Evolutionary conservation across 2,329 filamentous ascomycete species (phyloP).

Genomic region (Ophiostoma fasciatum): DNA sequence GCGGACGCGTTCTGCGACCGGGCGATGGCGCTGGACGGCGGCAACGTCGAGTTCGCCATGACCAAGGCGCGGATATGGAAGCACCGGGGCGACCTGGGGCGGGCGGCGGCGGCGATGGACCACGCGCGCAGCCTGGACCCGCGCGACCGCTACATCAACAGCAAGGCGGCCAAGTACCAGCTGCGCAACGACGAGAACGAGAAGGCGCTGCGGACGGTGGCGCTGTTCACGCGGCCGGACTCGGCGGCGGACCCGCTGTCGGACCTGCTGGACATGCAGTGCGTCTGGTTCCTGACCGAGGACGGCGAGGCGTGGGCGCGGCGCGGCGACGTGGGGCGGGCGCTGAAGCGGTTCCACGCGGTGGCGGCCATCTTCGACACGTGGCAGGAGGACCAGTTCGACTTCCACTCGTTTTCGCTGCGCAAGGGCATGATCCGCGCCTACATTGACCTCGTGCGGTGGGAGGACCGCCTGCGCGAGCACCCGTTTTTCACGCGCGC

Average conservation of each 20-base stretch:
- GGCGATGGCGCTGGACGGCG: constrained; percentile 63
- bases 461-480: constrained; percentile 83
- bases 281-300: constrained; percentile 91
- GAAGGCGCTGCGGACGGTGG: constrained; percentile 72
- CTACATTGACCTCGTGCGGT: constrained; percentile 90
- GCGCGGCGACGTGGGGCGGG: constrained; percentile 67
- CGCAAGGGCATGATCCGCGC: constrained; percentile 90
- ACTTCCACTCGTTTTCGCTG: constrained; percentile 97
- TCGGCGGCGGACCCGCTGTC: constrained; percentile 74
- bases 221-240: constrained; percentile 87
- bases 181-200: constrained; percentile 85
- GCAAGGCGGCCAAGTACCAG: constrained; percentile 94
- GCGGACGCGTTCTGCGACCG: constrained; percentile 72
- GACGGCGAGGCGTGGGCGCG: constrained; percentile 82
- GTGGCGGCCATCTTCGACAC: constrained; percentile 89
- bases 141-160: constrained; percentile 94
- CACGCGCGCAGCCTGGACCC: constrained; percentile 71
- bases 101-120: constrained; percentile 80
- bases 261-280: constrained; percentile 96
- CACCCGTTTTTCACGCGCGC: constrained; percentile 87
- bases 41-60: constrained; percentile 84
- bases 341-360: constrained; percentile 81
- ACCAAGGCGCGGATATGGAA: constrained; percentile 93
- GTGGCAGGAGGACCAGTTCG: constrained; percentile 97
- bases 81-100: constrained; percentile 64